These are phyloP conservation scores for Ambrosia artemisiifolia DNA, from an alignment of 129 eudicot species.

Conservation along the genomic window DNA sequence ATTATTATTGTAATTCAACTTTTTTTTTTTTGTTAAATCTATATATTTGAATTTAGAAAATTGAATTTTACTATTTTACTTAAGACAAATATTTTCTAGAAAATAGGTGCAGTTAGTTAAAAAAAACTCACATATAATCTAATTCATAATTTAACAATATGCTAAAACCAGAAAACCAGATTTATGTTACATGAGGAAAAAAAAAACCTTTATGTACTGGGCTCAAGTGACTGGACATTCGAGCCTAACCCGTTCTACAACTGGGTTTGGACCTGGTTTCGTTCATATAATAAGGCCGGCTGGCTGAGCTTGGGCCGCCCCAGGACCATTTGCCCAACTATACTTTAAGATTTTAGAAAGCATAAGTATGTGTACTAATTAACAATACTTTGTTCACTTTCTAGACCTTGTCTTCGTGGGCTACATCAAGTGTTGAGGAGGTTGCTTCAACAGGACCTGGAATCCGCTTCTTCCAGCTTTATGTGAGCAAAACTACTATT, in stretches of 20 bases:
- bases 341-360: background rate
- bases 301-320: background rate
- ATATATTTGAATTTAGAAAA: background rate
- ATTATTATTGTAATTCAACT: background rate
- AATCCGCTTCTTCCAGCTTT: conserved; percentile 94
- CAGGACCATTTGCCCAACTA: background rate
- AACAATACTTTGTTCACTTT: background rate
- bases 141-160: background rate
- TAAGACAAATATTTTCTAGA: too few relatives aligned
- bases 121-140: background rate
- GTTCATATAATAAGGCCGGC: background rate
- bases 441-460: conserved; percentile 75
- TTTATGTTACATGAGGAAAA: background rate
- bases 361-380: conserved; percentile 1
- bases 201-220: background rate
- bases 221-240: background rate
- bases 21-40: background rate
- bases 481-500: conserved; percentile 48
- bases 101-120: background rate
- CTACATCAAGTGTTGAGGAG: conserved; percentile 44
- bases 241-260: background rate
- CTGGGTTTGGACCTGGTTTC: background rate
- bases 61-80: background rate
- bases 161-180: background rate
- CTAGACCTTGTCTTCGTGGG: conserved; percentile 43